phyloP scores from a whole-genome alignment of 2,329 filamentous ascomycete genomes.

The Rutstroemia sp. region DNA sequence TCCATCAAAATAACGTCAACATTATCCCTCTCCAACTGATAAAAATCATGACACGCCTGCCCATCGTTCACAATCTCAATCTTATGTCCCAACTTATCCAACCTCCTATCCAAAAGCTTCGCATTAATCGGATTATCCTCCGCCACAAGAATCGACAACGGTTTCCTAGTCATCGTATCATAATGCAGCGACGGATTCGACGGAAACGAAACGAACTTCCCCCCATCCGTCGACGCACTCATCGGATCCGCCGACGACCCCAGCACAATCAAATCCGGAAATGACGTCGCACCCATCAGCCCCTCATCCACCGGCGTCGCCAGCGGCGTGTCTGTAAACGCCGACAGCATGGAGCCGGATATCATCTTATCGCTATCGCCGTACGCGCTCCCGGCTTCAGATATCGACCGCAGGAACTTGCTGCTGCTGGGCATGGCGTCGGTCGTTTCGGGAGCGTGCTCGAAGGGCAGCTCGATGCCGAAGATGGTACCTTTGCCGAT shows the following conservation, averaged over 20 bases:
- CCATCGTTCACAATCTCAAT: slow-evolving; percentile 72
- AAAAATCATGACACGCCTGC: slow-evolving; percentile 70
- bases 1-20: slow-evolving; percentile 88
- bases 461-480: slow-evolving; percentile 19
- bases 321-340: not conserved
- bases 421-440: not conserved
- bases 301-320: not conserved
- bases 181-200: not conserved
- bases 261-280: not conserved
- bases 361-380: slow-evolving; percentile 1
- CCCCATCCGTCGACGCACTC: not conserved
- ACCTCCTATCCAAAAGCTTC: slow-evolving; percentile 69
- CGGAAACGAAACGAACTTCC: not conserved
- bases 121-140: slow-evolving; percentile 88
- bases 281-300: not conserved
- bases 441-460: slow-evolving; percentile 6
- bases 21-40: slow-evolving; percentile 51
- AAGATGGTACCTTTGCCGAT: slow-evolving; percentile 19
- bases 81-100: slow-evolving; percentile 68
- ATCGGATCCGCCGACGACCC: not conserved
- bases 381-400: not conserved
- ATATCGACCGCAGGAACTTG: not conserved
- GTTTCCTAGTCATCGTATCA: not conserved
- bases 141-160: slow-evolving; percentile 58
- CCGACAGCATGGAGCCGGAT: not conserved